Evolutionary conservation across 2,329 filamentous ascomycete species (phyloP), one percentile per base, ranked within the genome.

Genomic region (Escovopsis sp.): DNA sequence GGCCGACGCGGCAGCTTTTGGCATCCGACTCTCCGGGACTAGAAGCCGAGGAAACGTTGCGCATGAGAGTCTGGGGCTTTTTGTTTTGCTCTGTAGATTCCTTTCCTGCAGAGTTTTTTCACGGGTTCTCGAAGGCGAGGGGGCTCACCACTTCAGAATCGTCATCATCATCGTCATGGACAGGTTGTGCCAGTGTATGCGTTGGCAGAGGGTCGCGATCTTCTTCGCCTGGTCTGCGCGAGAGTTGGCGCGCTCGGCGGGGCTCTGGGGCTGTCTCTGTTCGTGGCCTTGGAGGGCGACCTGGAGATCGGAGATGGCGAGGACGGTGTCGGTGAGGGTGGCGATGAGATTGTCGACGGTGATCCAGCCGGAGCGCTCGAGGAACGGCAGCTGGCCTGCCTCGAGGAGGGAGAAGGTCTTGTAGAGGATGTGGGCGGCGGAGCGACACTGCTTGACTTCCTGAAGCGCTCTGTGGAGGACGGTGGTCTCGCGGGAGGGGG

Each of bases 121-220:
- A 10, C 25, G 27, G 18, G 18, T 12, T 27, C 7, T 2, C 15
- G 21, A 26, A 34, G 36, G 27, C 19, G 29, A 36, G 16, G 21
- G 14, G 28, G 42, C 50, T 44, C 45, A 58, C 55, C 56, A 58
- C 43, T 58, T 57, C 15, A 58, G 43, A 29, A 58, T 54, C 4
- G 55, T 58, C 47, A 54, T 56, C 48, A 58, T 56, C 49, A 58
- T 54, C 13, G 52, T 54, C 44, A 58, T 55, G n/a, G 55, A 57
- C 15, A 58, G 43, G 32, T 54, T 56, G 43, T 57, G 55, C 53
- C 53, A 58, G 21, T 52, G 49, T 8, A 58, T 49, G 5, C 56
- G 46, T 2, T 52, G 48, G 32, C 49, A 56, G 4, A 58, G 42
- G 5, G 34, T 34, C 9, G 36, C 27, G 13, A 41, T 30, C 17